Percentiles rank a stretch among this genome's conserved stretches.
phyloP scores from a whole-genome alignment of 306 rosid genomes.

The Abrus precatorius region DNA sequence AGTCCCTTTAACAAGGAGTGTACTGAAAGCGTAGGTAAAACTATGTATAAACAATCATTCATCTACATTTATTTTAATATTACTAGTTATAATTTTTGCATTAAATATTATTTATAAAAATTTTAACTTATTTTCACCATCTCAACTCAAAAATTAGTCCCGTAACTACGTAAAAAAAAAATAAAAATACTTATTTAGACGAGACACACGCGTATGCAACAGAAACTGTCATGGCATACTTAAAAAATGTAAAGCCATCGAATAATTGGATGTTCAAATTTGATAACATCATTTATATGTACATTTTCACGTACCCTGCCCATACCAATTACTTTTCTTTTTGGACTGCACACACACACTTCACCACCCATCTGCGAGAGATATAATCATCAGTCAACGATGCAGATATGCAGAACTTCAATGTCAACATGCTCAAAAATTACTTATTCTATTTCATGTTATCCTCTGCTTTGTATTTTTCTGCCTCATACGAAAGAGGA shows the following conservation, averaged over 20 bases:
- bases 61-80: no score
- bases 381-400: neutral
- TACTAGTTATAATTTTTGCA: no score
- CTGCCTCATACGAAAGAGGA: constrained; percentile 4
- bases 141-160: no score
- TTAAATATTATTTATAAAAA: no score
- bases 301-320: constrained; percentile 1
- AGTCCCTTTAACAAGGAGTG: no score
- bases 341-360: no score
- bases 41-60: no score
- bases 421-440: neutral
- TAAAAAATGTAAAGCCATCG: constrained; percentile 19
- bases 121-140: no score
- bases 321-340: neutral
- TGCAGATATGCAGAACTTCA: no score
- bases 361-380: neutral
- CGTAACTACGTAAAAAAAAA: no score
- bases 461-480: neutral
- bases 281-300: constrained; percentile 11
- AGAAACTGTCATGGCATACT: neutral
- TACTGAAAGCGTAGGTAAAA: no score
- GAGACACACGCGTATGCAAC: neutral
- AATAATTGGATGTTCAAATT: constrained; percentile 35
- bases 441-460: neutral
- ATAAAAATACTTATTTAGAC: neutral